phyloP scores from a whole-genome alignment of 148 eudicot genomes.

The Rhododendron molle region DNA sequence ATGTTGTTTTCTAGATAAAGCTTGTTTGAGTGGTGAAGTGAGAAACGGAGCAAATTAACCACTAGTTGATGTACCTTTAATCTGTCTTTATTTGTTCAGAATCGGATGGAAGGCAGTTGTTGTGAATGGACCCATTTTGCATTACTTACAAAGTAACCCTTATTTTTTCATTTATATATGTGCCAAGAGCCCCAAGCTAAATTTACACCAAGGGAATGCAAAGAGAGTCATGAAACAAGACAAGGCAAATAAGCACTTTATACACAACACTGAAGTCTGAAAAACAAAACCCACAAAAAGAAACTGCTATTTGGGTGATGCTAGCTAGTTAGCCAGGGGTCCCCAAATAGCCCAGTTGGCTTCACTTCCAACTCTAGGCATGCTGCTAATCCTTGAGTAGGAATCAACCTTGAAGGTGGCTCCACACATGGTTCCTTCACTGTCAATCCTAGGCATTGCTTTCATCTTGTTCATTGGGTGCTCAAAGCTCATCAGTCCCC shows the following conservation, averaged over 20 bases:
- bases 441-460: constrained; percentile 89
- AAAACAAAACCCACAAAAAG: background rate
- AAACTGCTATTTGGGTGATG: background rate
- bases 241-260: background rate
- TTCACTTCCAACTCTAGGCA: constrained; percentile 88
- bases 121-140: background rate
- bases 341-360: constrained; percentile 70
- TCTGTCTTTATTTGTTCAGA: background rate
- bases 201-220: background rate
- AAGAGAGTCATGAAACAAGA: background rate
- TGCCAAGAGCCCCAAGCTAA: background rate
- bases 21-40: background rate
- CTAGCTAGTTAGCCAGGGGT: constrained; percentile 10
- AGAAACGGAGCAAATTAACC: background rate
- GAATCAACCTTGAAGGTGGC: constrained; percentile 75
- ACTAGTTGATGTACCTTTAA: background rate
- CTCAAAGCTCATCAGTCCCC: constrained; percentile 70
- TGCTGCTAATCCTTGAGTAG: constrained; percentile 45
- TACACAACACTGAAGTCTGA: background rate
- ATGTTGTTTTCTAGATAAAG: background rate
- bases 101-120: background rate
- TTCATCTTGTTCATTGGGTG: constrained; percentile 79
- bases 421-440: constrained; percentile 87
- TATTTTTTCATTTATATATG: background rate
- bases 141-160: background rate